Evolutionary conservation across 1,284 basidiomycete genomes (phyloP).

Genomic region (Cryptococcus deneoformans): DNA sequence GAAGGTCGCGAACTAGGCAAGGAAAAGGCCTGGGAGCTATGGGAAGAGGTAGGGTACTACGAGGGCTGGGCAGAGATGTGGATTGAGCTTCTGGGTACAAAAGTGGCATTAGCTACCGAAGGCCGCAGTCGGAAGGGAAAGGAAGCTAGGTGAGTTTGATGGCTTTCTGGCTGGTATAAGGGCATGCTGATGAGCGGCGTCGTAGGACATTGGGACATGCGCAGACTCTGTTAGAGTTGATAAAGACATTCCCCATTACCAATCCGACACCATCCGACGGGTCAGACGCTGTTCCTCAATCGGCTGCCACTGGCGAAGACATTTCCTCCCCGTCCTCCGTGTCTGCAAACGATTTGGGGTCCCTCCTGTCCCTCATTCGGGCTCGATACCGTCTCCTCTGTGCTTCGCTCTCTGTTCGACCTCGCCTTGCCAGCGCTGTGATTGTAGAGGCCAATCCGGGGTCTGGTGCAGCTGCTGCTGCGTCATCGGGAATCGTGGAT

Average conservation of each 20-base stretch:
- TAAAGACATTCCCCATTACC: constrained; percentile 68
- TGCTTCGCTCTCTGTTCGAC: constrained; percentile 71
- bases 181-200: not conserved
- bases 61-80: constrained; percentile 77
- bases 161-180: not conserved
- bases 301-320: too few species aligned
- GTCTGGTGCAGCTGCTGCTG: constrained; percentile 26
- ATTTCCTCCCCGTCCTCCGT: not conserved
- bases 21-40: not conserved
- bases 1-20: constrained; percentile 84
- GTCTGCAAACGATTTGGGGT: constrained; percentile 56
- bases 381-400: constrained; percentile 85
- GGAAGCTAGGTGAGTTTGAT: constrained; percentile 28
- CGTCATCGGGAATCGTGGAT: not conserved
- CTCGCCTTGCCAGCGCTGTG: constrained; percentile 49
- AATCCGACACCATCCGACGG: constrained; percentile 56
- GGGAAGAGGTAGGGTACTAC: constrained; percentile 74
- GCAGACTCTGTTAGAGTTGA: constrained; percentile 65
- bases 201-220: constrained; percentile 62
- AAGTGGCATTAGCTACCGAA: constrained; percentile 26
- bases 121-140: constrained; percentile 12
- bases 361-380: constrained; percentile 76
- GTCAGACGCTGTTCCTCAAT: too few species aligned
- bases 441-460: constrained; percentile 10
- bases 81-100: constrained; percentile 50